phyloP scores from a whole-genome alignment of 805 yeast genomes.

The Vanderwaltozyma yarrowii region DNA sequence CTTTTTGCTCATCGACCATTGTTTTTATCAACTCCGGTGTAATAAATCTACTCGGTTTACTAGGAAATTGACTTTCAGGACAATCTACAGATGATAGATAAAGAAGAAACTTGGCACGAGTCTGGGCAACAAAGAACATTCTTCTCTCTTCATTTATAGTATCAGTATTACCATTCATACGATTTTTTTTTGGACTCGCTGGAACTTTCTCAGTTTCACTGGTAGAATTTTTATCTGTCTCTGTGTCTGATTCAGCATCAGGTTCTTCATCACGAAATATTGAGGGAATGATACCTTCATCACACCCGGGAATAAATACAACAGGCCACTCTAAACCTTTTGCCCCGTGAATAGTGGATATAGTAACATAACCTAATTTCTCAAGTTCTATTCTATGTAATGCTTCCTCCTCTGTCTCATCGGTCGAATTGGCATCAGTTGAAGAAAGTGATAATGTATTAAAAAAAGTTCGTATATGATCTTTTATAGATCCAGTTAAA shows the following conservation, averaged over 20 bases:
- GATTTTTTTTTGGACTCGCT: conserved; percentile 5
- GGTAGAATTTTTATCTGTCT: conserved; percentile 3
- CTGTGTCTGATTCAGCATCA: conserved; percentile 9
- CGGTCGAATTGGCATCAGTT: conserved; percentile 4
- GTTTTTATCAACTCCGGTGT: conserved; percentile 20
- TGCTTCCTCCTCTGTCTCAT: conserved; percentile 9
- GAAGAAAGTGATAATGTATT: conserved; percentile 29
- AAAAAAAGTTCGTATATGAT: conserved; percentile 26
- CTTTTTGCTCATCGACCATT: conserved; percentile 20
- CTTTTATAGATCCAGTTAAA: background rate
- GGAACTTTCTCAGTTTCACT: conserved; percentile 3
- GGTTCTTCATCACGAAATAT: conserved; percentile 26
- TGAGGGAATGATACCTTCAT: conserved; percentile 60
- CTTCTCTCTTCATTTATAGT: conserved; percentile 67
- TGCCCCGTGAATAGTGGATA: conserved; percentile 85
- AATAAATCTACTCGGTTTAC: conserved; percentile 25
- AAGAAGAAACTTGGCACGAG: conserved; percentile 61
- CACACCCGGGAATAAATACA: conserved; percentile 69
- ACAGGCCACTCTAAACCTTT: conserved; percentile 96
- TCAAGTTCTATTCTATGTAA: conserved; percentile 12
- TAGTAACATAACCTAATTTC: conserved; percentile 30
- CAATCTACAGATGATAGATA: conserved; percentile 31
- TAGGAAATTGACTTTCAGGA: conserved; percentile 14
- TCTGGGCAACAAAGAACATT: conserved; percentile 78
- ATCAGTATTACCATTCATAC: conserved; percentile 6